These are phyloP conservation scores for Filobasidium wieringae DNA, from an alignment of 768 basidiomycete genomes.

Conservation along the genomic window DNA sequence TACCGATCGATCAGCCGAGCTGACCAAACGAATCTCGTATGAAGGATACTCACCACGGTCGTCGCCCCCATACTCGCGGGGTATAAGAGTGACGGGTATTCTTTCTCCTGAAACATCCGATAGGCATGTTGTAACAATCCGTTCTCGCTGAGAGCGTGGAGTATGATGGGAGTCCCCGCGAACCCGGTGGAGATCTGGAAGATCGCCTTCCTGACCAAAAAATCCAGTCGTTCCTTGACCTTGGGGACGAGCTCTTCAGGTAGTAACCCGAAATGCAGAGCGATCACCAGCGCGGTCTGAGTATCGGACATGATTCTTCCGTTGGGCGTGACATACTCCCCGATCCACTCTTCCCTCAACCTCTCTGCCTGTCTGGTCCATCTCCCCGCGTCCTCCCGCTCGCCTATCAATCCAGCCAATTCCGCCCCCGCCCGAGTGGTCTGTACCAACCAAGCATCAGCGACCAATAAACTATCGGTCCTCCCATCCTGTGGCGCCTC, in stretches of 20 bases:
- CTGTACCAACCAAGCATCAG: conserved; percentile 30
- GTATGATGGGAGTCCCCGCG: conserved; percentile 32
- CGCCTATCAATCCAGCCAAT: conserved; percentile 20
- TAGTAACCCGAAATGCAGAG: conserved; percentile 26
- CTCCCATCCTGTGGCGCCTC: conserved; percentile 18
- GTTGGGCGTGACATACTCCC: conserved; percentile 24
- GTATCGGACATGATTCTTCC: conserved; percentile 29
- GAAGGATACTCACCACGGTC: conserved; percentile 17
- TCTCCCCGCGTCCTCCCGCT: conserved; percentile 14
- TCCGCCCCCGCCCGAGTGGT: conserved; percentile 16
- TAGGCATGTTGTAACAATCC: conserved; percentile 26
- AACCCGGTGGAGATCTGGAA: conserved; percentile 33
- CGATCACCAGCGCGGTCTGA: conserved; percentile 26
- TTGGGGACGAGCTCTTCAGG: background rate
- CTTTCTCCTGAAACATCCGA: conserved; percentile 28
- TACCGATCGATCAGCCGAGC: background rate
- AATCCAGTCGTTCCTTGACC: conserved; percentile 8
- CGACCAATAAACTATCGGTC: conserved; percentile 28
- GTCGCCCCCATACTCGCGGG: conserved; percentile 22
- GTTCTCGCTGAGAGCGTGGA: conserved; percentile 19
- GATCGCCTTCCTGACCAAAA: conserved; percentile 15
- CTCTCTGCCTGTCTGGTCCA: conserved; percentile 15
- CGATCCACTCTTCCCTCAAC: conserved; percentile 18
- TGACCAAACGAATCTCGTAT: background rate
- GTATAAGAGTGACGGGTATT: conserved; percentile 25